Percentiles rank a stretch among this genome's conserved stretches.
Conservation (phyloP, 768 basidiomycete genomes). For the Mycena venus region DNA sequence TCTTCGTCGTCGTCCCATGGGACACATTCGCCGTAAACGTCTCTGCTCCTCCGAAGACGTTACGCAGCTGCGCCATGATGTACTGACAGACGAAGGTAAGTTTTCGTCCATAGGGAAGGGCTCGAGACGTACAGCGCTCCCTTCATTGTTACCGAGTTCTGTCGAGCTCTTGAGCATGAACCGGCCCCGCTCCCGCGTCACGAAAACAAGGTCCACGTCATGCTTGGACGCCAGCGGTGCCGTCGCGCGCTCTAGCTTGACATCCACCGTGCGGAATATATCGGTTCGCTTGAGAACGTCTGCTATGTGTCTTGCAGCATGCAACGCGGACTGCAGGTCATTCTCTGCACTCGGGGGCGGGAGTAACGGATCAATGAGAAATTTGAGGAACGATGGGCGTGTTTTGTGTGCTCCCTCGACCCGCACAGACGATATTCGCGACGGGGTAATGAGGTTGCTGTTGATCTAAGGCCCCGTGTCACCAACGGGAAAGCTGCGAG, state of each 20-base stretch:
- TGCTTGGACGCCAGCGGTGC: constrained; percentile 65
- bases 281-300: constrained; percentile 79
- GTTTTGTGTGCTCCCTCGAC: constrained; percentile 84
- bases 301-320: constrained; percentile 76
- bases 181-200: constrained; percentile 80
- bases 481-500: neutral
- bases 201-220: constrained; percentile 87
- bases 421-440: constrained; percentile 82
- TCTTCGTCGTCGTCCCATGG: constrained; percentile 88
- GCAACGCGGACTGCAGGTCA: constrained; percentile 76
- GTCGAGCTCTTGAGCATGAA: constrained; percentile 87
- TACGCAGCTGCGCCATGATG: constrained; percentile 84
- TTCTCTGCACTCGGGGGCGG: constrained; percentile 34
- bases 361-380: constrained; percentile 77
- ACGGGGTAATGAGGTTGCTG: constrained; percentile 72
- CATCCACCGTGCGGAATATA: constrained; percentile 79
- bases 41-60: constrained; percentile 94
- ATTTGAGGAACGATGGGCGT: constrained; percentile 84
- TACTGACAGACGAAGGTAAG: constrained; percentile 56
- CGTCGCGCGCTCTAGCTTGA: constrained; percentile 70
- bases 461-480: constrained; percentile 64
- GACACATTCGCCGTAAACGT: constrained; percentile 86
- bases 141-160: constrained; percentile 94
- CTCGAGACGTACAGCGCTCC: constrained; percentile 81
- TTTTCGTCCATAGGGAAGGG: neutral